Evolutionary conservation across 2,329 filamentous ascomycete species (phyloP).

Genomic region (Sporothrix protearum): DNA sequence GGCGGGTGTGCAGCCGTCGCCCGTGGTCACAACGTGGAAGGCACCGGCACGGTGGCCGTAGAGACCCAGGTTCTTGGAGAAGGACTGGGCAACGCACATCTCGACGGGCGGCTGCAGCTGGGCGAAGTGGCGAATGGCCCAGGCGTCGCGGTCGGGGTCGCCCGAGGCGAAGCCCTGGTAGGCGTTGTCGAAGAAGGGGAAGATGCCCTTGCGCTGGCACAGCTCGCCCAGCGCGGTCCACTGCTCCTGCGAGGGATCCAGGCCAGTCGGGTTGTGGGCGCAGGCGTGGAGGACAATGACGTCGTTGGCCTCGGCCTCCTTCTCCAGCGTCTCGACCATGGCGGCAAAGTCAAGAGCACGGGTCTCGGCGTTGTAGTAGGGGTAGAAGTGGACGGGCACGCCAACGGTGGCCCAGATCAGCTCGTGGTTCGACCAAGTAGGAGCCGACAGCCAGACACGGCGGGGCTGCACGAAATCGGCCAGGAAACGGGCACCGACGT

Average conservation of each 20-base stretch:
- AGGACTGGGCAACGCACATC: conserved; percentile 84
- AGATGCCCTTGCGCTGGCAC: conserved; percentile 74
- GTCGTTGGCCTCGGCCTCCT: conserved; percentile 67
- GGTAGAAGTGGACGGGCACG: conserved; percentile 75
- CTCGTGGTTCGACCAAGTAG: conserved; percentile 98
- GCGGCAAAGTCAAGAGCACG: conserved; percentile 89
- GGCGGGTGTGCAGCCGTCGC: neutral
- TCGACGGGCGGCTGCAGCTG: conserved; percentile 73
- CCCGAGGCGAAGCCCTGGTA: conserved; percentile 98
- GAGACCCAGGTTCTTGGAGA: conserved; percentile 96
- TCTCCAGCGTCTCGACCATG: conserved; percentile 68
- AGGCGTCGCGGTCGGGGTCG: conserved; percentile 77
- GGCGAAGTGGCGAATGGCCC: conserved; percentile 88
- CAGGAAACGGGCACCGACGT: conserved; percentile 90
- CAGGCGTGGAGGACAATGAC: conserved; percentile 92
- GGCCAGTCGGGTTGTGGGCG: conserved; percentile 96
- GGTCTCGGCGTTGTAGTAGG: conserved; percentile 87
- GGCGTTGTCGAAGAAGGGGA: conserved; percentile 97
- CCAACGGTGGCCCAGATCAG: conserved; percentile 95
- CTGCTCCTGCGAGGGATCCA: conserved; percentile 89
- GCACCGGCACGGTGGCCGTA: conserved; percentile 95
- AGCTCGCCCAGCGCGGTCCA: conserved; percentile 85
- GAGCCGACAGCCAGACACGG: conserved; percentile 82
- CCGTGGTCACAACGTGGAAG: conserved; percentile 84
- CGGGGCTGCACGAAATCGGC: conserved; percentile 73